Evolutionary conservation across 345 rosid genomes (phyloP).

Genomic region (Gossypium mustelinum): DNA sequence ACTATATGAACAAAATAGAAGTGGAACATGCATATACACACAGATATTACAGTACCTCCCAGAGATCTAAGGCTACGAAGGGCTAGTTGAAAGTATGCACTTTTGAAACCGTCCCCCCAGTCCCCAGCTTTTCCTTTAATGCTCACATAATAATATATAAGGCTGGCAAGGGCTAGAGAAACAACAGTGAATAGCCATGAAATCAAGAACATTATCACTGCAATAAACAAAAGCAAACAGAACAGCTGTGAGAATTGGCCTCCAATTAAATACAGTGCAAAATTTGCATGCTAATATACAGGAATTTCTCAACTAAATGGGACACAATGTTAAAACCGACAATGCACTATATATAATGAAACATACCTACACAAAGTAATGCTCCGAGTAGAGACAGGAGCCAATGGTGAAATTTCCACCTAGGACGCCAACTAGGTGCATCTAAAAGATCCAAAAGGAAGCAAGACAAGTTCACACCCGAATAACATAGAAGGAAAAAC

Average conservation of each 20-base stretch:
- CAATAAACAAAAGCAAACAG: slow-evolving; percentile 29
- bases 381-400: slow-evolving; percentile 94
- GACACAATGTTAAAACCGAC: background rate
- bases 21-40: background rate
- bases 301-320: background rate
- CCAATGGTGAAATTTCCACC: slow-evolving; percentile 99
- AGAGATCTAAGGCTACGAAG: slow-evolving; percentile 98
- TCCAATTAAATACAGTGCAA: background rate
- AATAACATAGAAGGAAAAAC: slow-evolving; percentile 88
- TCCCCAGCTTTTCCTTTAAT: slow-evolving; percentile 97
- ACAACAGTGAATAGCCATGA: slow-evolving; percentile 94
- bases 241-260: slow-evolving; percentile 17
- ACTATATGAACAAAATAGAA: background rate
- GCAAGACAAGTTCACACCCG: slow-evolving; percentile 98
- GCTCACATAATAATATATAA: slow-evolving; percentile 94
- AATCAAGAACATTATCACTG: slow-evolving; percentile 99
- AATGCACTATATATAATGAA: background rate
- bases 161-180: slow-evolving; percentile 94
- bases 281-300: slow-evolving; percentile 1
- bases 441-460: slow-evolving; percentile 97
- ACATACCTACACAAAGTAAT: slow-evolving; percentile 18
- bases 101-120: slow-evolving; percentile 99
- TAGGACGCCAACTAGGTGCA: slow-evolving; percentile 99
- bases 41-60: slow-evolving; percentile 46
- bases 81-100: slow-evolving; percentile 97